A percentile compares a stretch with the other conserved stretches of the same genome.
These are phyloP conservation scores for Coemansia sp. DNA, from an alignment of 192 early-diverging fungal species.

Conservation along the genomic window DNA sequence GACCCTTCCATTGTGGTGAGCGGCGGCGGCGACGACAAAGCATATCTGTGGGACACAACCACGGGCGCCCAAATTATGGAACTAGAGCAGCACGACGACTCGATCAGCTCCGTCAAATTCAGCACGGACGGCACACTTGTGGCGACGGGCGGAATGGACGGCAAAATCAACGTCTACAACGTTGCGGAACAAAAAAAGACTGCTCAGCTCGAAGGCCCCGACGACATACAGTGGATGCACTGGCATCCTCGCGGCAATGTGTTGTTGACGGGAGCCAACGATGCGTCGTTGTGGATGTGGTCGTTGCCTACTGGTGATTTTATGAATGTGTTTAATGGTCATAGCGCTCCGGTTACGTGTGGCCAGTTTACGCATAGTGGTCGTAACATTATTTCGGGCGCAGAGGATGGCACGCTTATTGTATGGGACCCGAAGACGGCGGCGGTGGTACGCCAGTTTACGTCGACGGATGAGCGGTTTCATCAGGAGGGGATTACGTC, in stretches of 20 bases:
- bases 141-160: conserved; percentile 96
- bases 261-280: conserved; percentile 81
- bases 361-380: conserved; percentile 92
- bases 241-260: conserved; percentile 97
- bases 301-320: conserved; percentile 77
- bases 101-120: conserved; percentile 79
- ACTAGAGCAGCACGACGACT: conserved; percentile 79
- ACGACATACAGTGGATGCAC: conserved; percentile 89
- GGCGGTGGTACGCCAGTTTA: conserved; percentile 60
- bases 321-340: conserved; percentile 94
- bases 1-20: conserved; percentile 66
- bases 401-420: conserved; percentile 79
- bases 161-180: conserved; percentile 68
- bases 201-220: conserved; percentile 77
- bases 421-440: conserved; percentile 96
- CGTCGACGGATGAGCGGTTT: conserved; percentile 78
- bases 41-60: conserved; percentile 83
- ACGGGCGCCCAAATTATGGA: conserved; percentile 75
- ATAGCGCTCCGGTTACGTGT: conserved; percentile 77
- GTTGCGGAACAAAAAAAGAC: conserved; percentile 12
- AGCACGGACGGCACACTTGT: conserved; percentile 79
- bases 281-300: conserved; percentile 98
- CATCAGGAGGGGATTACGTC: conserved; percentile 76
- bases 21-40: conserved; percentile 93
- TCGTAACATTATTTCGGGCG: conserved; percentile 78